Evolutionary conservation across 225 moss, liverwort and hornwort genomes (phyloP), one percentile per base, ranked within the genome.

Genomic region (Pseudisothecium myosuroides): DNA sequence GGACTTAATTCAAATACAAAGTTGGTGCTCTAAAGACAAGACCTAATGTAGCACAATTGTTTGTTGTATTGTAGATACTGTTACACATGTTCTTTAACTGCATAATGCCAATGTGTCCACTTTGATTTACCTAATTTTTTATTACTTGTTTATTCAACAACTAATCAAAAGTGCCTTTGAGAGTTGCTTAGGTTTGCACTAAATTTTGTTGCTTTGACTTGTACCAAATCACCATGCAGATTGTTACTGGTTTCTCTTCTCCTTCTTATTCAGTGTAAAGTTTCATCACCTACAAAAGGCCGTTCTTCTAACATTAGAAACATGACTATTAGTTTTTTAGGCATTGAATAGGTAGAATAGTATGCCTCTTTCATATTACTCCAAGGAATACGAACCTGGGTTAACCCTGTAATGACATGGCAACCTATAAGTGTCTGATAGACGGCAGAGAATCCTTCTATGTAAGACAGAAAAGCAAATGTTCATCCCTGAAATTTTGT

Each of bases 371-470:
- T 43, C 14, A 59, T 43, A 5, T 60, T 59, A 20, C 4, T 13
- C 2, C 1, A 34, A 12, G 3, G 5, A 22, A 21, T 5, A 34
- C 5, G 4, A 76, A 52, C 2, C 0, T 34, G 5, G 13, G 0
- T 12, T 76, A 20, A 22, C 2, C 7, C 0, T 36, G 1, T 13
- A 36, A 34, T 0, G 0, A 22, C 0, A 0, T 22, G 3, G 3
- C 0, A 0, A 0, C 2, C 1, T 52, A 5, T 22, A 34, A 22
- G 8, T 52, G 5, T 76, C 0, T 3, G 2, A 14, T 76, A 9
- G 0, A 52, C 52, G 5, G 22, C 0, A 76, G 2, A 52, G 3
- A 52, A 52, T 5, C 8, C 22, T 36, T 52, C 12, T 20, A 34
- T 50, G 0, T 12, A 34, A 75, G 11, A 45, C 2, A 74, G 0